A percentile compares a stretch with the other conserved stretches of the same genome.
Conservation (phyloP, 805 yeast genomes). For the Torulaspora franciscae region DNA sequence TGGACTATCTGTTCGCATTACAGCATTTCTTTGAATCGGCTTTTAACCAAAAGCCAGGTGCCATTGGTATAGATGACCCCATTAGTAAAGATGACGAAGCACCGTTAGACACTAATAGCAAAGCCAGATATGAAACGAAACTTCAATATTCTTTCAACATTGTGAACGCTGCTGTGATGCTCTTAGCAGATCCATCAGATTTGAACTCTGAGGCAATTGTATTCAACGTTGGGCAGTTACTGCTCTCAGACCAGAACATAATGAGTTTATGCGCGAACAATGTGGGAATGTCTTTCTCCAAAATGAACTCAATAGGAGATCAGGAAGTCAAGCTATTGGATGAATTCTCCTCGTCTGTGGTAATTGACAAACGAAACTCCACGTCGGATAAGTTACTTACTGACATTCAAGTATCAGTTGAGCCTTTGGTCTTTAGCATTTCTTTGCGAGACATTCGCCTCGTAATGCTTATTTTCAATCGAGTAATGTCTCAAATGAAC, state of each 20-base stretch:
- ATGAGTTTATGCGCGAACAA: slow-evolving; percentile 64
- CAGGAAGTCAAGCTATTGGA: slow-evolving; percentile 71
- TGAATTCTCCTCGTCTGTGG: slow-evolving; percentile 76
- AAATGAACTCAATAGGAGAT: slow-evolving; percentile 63
- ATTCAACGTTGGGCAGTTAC: slow-evolving; percentile 75
- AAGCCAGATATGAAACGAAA: slow-evolving; percentile 12
- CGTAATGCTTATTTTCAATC: slow-evolving; percentile 67
- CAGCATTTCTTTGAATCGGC: slow-evolving; percentile 57
- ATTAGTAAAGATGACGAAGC: background rate
- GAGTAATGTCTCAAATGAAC: slow-evolving; percentile 53
- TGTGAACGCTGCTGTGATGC: slow-evolving; percentile 67
- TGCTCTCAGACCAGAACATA: slow-evolving; percentile 63
- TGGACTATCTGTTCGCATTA: slow-evolving; percentile 79
- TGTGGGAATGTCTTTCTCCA: slow-evolving; percentile 80
- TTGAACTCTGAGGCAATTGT: slow-evolving; percentile 80
- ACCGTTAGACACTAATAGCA: background rate
- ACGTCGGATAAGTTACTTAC: slow-evolving; percentile 55
- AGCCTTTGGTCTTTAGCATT: slow-evolving; percentile 73
- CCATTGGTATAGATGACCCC: background rate
- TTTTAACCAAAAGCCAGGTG: slow-evolving; percentile 20
- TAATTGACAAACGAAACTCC: slow-evolving; percentile 68
- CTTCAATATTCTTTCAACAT: slow-evolving; percentile 61
- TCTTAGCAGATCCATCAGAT: slow-evolving; percentile 73
- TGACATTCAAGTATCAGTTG: slow-evolving; percentile 62
- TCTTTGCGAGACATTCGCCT: slow-evolving; percentile 82